Evolutionary conservation across 31 red algal genomes (phyloP).

Genomic region (Asparagopsis taxiformis): DNA sequence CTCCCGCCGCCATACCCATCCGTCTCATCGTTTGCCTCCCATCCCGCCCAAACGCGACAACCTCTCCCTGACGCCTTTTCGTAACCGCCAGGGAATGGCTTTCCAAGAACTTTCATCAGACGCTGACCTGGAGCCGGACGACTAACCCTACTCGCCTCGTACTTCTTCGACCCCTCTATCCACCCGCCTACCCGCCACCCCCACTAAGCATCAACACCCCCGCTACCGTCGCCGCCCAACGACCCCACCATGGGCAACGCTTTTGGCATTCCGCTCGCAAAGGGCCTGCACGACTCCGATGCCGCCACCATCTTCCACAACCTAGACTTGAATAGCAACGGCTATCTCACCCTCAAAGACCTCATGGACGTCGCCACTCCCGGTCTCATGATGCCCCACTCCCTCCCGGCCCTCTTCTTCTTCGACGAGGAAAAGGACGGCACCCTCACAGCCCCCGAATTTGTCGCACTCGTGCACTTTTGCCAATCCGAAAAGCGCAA

Average conservation of each 20-base stretch:
- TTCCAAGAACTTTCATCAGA: slow-evolving; percentile 8
- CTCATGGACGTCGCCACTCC: slow-evolving; percentile 40
- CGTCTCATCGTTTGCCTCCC: too few relatives aligned
- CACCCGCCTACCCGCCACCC: neutral
- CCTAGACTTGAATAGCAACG: slow-evolving; percentile 60
- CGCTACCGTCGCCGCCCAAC: too few relatives aligned
- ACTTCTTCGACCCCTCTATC: neutral
- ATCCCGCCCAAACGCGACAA: too few relatives aligned
- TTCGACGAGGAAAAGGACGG: slow-evolving; percentile 79
- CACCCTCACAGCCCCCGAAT: slow-evolving; percentile 54
- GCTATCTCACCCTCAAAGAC: slow-evolving; percentile 77
- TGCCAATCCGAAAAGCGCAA: slow-evolving; percentile 69
- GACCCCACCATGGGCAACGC: slow-evolving; percentile 49
- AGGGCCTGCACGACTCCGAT: slow-evolving; percentile 3
- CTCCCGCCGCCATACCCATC: too few relatives aligned
- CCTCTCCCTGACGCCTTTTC: neutral
- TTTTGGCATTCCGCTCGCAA: neutral
- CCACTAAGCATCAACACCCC: too few relatives aligned
- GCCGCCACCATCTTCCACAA: slow-evolving; percentile 46
- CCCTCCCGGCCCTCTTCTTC: slow-evolving; percentile 79
- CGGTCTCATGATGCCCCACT: slow-evolving; percentile 71
- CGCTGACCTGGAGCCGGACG: slow-evolving; percentile 25
- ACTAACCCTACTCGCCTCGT: slow-evolving; percentile 2
- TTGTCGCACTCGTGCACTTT: slow-evolving; percentile 66
- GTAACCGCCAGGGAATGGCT: slow-evolving; percentile 12